A percentile compares a stretch with the other conserved stretches of the same genome.
Evolutionary conservation across 2,329 filamentous ascomycete species (phyloP).

Genomic region (Stachybotrys chartarum): DNA sequence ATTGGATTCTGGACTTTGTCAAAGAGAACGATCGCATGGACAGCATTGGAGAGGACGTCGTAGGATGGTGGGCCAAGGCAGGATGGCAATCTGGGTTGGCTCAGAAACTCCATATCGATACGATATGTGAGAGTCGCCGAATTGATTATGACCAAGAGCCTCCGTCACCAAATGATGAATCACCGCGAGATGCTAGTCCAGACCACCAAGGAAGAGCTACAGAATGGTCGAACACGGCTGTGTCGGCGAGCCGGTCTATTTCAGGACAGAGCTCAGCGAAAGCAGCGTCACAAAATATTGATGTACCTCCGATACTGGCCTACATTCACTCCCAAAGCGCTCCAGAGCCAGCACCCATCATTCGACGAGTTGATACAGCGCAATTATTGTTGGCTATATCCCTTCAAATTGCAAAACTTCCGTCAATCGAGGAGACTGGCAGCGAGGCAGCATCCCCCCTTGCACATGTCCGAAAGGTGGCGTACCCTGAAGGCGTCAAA

Average conservation of each 20-base stretch:
- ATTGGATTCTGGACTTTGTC: slow-evolving; percentile 83
- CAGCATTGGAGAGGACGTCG: slow-evolving; percentile 81
- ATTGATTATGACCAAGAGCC: slow-evolving; percentile 30
- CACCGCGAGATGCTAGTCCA: slow-evolving; percentile 15
- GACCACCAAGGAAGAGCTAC: slow-evolving; percentile 1
- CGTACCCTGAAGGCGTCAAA: slow-evolving; percentile 76
- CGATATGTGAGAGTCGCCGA: slow-evolving; percentile 43
- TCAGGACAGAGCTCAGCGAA: slow-evolving; percentile 1
- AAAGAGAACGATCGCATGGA: slow-evolving; percentile 74
- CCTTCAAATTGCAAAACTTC: slow-evolving; percentile 78
- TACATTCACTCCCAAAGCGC: slow-evolving; percentile 64
- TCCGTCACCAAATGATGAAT: slow-evolving; percentile 17
- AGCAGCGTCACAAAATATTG: slow-evolving; percentile 6
- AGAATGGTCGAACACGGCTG: slow-evolving; percentile 1
- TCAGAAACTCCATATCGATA: slow-evolving; percentile 66
- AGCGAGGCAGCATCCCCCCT: slow-evolving; percentile 58
- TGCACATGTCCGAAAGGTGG: slow-evolving; percentile 71
- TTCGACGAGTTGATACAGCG: slow-evolving; percentile 83
- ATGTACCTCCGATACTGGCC: slow-evolving; percentile 67
- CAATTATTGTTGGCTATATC: slow-evolving; percentile 75
- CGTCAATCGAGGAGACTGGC: slow-evolving; percentile 58
- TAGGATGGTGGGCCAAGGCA: slow-evolving; percentile 94
- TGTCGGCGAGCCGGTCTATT: slow-evolving; percentile 9
- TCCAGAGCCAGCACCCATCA: slow-evolving; percentile 48
- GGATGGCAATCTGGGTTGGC: slow-evolving; percentile 79